Conservation (phyloP, 192 early-diverging fungal species). For the Backusella sp. region DNA sequence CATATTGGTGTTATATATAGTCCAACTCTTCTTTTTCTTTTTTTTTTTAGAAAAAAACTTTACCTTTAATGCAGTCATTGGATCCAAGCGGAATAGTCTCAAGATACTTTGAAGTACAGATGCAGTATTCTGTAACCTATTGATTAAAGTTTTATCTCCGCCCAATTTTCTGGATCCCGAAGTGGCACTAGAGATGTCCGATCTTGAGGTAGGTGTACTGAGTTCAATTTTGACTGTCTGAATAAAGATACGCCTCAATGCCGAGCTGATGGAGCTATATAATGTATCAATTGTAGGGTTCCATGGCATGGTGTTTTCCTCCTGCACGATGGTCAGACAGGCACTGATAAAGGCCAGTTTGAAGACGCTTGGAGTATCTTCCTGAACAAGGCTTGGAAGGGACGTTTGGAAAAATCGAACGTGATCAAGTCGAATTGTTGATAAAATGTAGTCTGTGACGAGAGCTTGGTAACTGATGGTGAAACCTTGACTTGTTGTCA, state of each 20-base stretch:
- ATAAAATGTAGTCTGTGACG: conserved; percentile 65
- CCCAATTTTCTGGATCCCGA: conserved; percentile 28
- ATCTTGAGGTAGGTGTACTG: conserved; percentile 52
- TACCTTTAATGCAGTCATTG: conserved; percentile 66
- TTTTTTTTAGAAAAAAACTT: conserved; percentile 11
- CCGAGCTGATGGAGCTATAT: conserved; percentile 54
- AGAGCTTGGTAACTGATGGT: conserved; percentile 68
- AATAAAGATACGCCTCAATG: conserved; percentile 62
- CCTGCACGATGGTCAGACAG: conserved; percentile 62
- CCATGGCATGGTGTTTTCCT: conserved; percentile 62
- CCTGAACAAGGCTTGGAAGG: conserved; percentile 63
- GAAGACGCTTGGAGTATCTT: conserved; percentile 65
- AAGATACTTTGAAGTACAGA: conserved; percentile 13
- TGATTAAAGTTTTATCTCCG: background rate
- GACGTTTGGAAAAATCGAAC: conserved; percentile 63
- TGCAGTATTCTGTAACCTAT: conserved; percentile 2
- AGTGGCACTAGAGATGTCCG: background rate
- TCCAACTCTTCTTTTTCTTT: background rate
- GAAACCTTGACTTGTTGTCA: conserved; percentile 33
- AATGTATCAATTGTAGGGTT: conserved; percentile 55
- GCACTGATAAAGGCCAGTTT: conserved; percentile 78
- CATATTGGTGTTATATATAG: background rate
- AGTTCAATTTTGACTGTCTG: conserved; percentile 36
- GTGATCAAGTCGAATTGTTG: conserved; percentile 67
- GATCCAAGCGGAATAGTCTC: conserved; percentile 38